phyloP scores from a whole-genome alignment of 2,329 filamentous ascomycete genomes.

The Pseudogymnoascus sp. region DNA sequence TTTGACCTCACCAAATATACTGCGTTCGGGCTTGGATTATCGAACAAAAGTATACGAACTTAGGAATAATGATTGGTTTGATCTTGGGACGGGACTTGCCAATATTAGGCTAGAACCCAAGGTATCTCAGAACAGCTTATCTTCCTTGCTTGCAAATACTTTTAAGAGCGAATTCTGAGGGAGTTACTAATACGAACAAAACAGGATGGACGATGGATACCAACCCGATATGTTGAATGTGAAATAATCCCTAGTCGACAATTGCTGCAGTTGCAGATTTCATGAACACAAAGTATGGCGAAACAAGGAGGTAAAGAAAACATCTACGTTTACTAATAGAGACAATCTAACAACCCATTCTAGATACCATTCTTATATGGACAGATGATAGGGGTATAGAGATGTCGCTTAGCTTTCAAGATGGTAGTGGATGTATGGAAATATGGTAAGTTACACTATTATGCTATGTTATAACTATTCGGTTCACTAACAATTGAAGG shows the following conservation, averaged over 20 bases:
- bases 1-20: neutral
- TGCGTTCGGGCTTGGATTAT: neutral
- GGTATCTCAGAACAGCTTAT: neutral
- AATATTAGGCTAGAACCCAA: neutral
- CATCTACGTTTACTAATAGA: neutral
- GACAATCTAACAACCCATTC: neutral
- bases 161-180: neutral
- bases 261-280: too few relatives aligned
- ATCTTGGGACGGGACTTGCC: neutral
- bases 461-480: neutral
- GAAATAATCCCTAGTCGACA: too few relatives aligned
- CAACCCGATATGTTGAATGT: neutral
- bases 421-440: neutral
- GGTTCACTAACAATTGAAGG: neutral
- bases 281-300: too few relatives aligned
- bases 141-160: neutral
- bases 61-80: too few relatives aligned
- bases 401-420: neutral
- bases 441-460: neutral
- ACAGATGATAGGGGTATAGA: neutral
- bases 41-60: neutral
- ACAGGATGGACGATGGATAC: neutral
- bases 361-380: neutral
- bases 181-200: neutral
- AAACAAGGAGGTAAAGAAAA: neutral